Percentiles rank a stretch among this genome's conserved stretches.
phyloP scores from a whole-genome alignment of 345 rosid genomes.

The Xanthoceras sorbifolium region DNA sequence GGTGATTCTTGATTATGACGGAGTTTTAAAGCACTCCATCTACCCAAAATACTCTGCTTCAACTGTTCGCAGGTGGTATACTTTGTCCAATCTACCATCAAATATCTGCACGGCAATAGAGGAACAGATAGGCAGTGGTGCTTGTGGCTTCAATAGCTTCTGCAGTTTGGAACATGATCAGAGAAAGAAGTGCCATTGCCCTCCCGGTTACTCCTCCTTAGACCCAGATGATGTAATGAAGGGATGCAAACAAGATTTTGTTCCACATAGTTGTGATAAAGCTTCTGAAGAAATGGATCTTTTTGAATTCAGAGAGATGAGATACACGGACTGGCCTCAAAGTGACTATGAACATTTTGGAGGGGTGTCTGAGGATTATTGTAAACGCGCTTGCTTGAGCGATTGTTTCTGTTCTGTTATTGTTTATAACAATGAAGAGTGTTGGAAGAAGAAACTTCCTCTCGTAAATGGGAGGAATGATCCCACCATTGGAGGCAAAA shows the following conservation, averaged over 20 bases:
- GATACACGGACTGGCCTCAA: neutral
- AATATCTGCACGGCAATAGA: constrained; percentile 8
- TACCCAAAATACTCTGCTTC: constrained; percentile 15
- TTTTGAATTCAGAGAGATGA: neutral
- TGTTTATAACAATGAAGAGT: neutral
- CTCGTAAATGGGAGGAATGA: constrained; percentile 20
- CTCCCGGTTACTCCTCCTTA: constrained; percentile 12
- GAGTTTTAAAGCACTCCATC: constrained; percentile 26
- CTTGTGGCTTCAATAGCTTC: constrained; percentile 39
- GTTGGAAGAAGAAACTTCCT: constrained; percentile 29
- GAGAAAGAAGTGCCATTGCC: constrained; percentile 26
- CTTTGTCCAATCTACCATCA: constrained; percentile 14
- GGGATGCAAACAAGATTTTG: neutral
- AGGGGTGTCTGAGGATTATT: neutral
- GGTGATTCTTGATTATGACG: constrained; percentile 29
- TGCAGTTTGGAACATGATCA: constrained; percentile 21
- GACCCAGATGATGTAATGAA: constrained; percentile 8
- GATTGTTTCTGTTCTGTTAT: constrained; percentile 32
- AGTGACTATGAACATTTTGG: neutral
- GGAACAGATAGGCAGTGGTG: constrained; percentile 2
- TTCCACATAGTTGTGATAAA: neutral
- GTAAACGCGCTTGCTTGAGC: constrained; percentile 25
- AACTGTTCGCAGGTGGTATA: constrained; percentile 2
- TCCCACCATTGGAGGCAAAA: neutral
- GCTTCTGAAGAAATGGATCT: neutral